Evolutionary conservation across 2,329 filamentous ascomycete genomes (phyloP).

Genomic region (Penicillium nordicum): DNA sequence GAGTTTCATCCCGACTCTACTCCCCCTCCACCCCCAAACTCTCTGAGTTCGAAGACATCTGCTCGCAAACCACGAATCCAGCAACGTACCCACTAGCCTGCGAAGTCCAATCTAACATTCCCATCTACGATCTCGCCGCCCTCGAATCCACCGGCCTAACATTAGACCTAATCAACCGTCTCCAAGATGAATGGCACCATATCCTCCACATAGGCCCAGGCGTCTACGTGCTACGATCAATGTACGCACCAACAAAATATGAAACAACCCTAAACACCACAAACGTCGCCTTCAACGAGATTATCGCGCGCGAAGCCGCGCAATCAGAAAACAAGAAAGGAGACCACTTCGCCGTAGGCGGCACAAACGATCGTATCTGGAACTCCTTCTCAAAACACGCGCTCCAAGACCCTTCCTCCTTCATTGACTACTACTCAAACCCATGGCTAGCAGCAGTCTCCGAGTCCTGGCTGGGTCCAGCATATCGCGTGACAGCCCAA

Average conservation of each 20-base stretch:
- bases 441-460: slow-evolving; percentile 55
- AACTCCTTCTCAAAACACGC: slow-evolving; percentile 64
- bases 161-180: slow-evolving; percentile 29
- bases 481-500: slow-evolving; percentile 59
- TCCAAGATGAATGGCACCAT: slow-evolving; percentile 61
- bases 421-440: slow-evolving; percentile 59
- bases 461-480: slow-evolving; percentile 58
- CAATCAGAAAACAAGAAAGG: slow-evolving; percentile 41
- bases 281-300: slow-evolving; percentile 48
- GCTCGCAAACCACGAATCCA: slow-evolving; percentile 38
- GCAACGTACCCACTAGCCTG: slow-evolving; percentile 49
- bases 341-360: slow-evolving; percentile 59
- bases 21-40: slow-evolving; percentile 26
- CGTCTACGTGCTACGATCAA: slow-evolving; percentile 55
- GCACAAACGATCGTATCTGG: slow-evolving; percentile 61
- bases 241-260: slow-evolving; percentile 45
- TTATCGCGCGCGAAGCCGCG: slow-evolving; percentile 48
- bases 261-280: slow-evolving; percentile 43
- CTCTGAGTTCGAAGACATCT: slow-evolving; percentile 46
- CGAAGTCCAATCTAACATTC: slow-evolving; percentile 50
- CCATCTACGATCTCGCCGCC: slow-evolving; percentile 51
- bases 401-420: slow-evolving; percentile 50
- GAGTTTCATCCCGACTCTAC: slow-evolving; percentile 24
- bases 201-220: slow-evolving; percentile 57
- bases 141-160: slow-evolving; percentile 33